A percentile compares a stretch with the other conserved stretches of the same genome.
Conservation (phyloP, 2,329 filamentous ascomycete species). For the Ilyonectria robusta region DNA sequence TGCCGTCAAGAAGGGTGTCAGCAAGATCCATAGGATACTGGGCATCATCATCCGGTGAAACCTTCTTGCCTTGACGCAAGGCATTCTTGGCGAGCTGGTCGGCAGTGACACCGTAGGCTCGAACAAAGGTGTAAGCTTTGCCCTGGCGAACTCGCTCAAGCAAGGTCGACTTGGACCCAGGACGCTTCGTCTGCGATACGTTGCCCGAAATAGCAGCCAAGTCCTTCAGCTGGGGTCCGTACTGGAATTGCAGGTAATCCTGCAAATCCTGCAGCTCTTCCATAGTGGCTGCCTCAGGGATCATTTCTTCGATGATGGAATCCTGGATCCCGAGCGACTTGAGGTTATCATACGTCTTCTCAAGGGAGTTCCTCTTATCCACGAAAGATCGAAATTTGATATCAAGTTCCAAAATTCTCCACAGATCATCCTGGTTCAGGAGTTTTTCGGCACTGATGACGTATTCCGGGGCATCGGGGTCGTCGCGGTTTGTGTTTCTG, state of each 20-base stretch:
- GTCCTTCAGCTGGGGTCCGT: conserved; percentile 87
- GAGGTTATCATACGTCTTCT: conserved; percentile 83
- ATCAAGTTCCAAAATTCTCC: conserved; percentile 95
- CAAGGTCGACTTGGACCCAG: conserved; percentile 84
- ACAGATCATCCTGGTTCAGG: conserved; percentile 91
- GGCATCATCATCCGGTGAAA: conserved; percentile 87
- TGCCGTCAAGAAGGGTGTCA: conserved; percentile 79
- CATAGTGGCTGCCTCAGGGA: conserved; percentile 85
- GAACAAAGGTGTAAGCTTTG: conserved; percentile 85
- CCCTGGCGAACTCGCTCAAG: conserved; percentile 89
- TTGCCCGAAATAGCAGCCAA: conserved; percentile 75
- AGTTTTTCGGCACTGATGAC: conserved; percentile 88
- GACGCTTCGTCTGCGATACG: conserved; percentile 79
- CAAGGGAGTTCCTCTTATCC: conserved; percentile 90
- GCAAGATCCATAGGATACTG: conserved; percentile 89
- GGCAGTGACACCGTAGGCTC: conserved; percentile 90
- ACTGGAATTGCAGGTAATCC: conserved; percentile 96
- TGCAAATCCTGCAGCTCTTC: conserved; percentile 97
- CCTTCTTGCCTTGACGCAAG: conserved; percentile 81
- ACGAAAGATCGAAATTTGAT: conserved; percentile 94
- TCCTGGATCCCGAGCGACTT: conserved; percentile 77
- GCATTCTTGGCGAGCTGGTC: conserved; percentile 92
- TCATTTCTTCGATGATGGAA: conserved; percentile 83
- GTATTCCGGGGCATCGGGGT: conserved; percentile 80
- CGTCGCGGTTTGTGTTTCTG: conserved; percentile 71